Percentiles rank a stretch among this genome's conserved stretches.
phyloP scores from a whole-genome alignment of 768 basidiomycete genomes.

The Trametes punicea region DNA sequence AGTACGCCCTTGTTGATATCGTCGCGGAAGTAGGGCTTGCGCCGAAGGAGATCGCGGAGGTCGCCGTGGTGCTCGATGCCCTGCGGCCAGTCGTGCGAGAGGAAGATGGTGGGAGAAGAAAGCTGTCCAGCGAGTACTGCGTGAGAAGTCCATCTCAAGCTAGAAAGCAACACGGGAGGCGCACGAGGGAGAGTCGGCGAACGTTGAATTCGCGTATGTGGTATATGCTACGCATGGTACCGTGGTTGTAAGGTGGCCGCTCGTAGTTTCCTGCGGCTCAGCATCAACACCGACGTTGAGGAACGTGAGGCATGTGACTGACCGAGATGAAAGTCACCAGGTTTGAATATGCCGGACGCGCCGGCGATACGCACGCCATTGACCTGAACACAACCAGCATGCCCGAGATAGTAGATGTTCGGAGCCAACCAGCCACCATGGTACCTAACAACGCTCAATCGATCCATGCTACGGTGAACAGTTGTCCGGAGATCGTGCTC shows the following conservation, averaged over 20 bases:
- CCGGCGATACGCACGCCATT: slow-evolving; percentile 89
- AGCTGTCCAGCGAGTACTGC: slow-evolving; percentile 36
- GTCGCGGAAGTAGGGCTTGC: slow-evolving; percentile 72
- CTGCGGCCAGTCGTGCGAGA: slow-evolving; percentile 97
- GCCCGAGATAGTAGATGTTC: slow-evolving; percentile 94
- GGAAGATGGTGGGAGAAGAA: slow-evolving; percentile 66
- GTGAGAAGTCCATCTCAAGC: background rate
- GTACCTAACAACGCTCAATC: slow-evolving; percentile 61
- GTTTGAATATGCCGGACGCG: slow-evolving; percentile 88
- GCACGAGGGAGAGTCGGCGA: slow-evolving; percentile 69
- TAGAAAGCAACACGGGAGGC: slow-evolving; percentile 18
- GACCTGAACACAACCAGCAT: slow-evolving; percentile 83
- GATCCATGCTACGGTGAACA: too few species aligned
- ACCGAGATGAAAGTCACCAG: slow-evolving; percentile 71
- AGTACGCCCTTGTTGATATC: slow-evolving; percentile 69
- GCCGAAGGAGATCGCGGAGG: slow-evolving; percentile 55
- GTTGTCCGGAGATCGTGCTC: slow-evolving; percentile 32
- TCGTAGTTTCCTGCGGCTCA: slow-evolving; percentile 67
- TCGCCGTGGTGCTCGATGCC: slow-evolving; percentile 83
- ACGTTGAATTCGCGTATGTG: slow-evolving; percentile 88
- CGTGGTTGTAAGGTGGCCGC: slow-evolving; percentile 71
- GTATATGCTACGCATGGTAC: slow-evolving; percentile 78
- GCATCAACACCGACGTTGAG: background rate
- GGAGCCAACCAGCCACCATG: slow-evolving; percentile 97
- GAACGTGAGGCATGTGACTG: background rate